phyloP scores from a whole-genome alignment of 345 rosid genomes.

The Psidium guajava region DNA sequence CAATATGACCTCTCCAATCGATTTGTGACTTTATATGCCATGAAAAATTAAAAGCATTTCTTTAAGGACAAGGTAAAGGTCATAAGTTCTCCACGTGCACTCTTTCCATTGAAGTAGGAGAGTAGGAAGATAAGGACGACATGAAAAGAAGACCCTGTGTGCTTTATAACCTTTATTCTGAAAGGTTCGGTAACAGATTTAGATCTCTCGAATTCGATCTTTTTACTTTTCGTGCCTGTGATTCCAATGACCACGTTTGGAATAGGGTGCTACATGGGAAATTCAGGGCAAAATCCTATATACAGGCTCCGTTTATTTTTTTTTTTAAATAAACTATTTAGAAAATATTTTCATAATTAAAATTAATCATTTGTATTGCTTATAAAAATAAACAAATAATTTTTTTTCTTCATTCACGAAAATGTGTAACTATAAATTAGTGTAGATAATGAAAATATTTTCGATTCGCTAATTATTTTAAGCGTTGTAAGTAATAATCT shows the following conservation, averaged over 20 bases:
- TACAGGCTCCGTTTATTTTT: too few relatives aligned
- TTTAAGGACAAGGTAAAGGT: not conserved
- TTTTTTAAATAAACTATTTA: too few relatives aligned
- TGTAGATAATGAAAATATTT: too few relatives aligned
- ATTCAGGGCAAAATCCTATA: not conserved
- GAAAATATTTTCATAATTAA: too few relatives aligned
- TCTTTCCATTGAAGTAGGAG: not conserved
- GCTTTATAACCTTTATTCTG: not conserved
- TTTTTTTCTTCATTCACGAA: too few relatives aligned
- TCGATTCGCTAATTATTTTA: too few relatives aligned
- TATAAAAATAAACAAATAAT: too few relatives aligned
- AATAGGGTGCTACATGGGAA: not conserved
- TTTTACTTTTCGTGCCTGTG: not conserved
- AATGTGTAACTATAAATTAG: too few relatives aligned
- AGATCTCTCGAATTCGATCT: not conserved
- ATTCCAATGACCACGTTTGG: not conserved
- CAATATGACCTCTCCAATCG: not conserved
- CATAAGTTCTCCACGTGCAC: not conserved
- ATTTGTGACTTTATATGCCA: not conserved
- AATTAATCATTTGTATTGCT: too few relatives aligned
- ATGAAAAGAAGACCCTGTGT: not conserved
- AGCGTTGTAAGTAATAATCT: too few relatives aligned
- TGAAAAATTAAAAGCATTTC: not conserved
- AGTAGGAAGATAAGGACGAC: not conserved
- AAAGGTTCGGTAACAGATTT: not conserved